Percentiles rank a stretch among this genome's conserved stretches.
Evolutionary conservation across 345 rosid species (phyloP).

Genomic region (Populus tremula): DNA sequence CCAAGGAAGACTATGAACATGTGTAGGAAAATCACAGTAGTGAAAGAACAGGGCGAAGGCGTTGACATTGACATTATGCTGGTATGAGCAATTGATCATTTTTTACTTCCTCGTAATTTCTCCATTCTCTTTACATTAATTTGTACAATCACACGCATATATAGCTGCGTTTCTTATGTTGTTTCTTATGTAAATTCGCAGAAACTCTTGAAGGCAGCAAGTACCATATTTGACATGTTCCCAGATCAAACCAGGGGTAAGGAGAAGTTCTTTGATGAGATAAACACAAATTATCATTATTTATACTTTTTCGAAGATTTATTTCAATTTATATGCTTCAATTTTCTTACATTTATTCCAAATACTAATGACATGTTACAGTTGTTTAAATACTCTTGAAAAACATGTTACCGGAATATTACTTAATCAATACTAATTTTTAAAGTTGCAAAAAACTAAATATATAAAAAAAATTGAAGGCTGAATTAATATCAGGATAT

Average conservation of each 20-base stretch:
- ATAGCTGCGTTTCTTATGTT: neutral
- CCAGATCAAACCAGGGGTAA: neutral
- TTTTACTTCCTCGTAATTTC: too few species aligned
- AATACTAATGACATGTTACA: neutral
- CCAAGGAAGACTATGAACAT: neutral
- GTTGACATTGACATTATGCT: neutral
- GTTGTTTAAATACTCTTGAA: neutral
- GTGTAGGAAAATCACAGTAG: neutral
- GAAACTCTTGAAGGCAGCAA: neutral
- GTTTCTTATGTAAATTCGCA: neutral
- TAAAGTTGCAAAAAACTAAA: too few species aligned
- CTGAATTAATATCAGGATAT: too few species aligned
- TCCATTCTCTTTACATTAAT: neutral
- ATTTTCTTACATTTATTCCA: too few species aligned
- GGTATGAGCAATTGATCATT: neutral
- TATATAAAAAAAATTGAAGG: too few species aligned
- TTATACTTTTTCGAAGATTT: too few species aligned
- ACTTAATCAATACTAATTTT: neutral
- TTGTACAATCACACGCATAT: neutral
- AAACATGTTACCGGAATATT: neutral
- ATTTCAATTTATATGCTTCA: too few species aligned
- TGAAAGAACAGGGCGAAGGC: neutral
- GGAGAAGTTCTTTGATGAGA: neutral
- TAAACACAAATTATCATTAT: neutral
- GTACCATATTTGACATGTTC: neutral